A percentile compares a stretch with the other conserved stretches of the same genome.
These are phyloP conservation scores for Haplosporangium gracile DNA, from an alignment of 192 early-diverging fungal species.

Conservation along the genomic window DNA sequence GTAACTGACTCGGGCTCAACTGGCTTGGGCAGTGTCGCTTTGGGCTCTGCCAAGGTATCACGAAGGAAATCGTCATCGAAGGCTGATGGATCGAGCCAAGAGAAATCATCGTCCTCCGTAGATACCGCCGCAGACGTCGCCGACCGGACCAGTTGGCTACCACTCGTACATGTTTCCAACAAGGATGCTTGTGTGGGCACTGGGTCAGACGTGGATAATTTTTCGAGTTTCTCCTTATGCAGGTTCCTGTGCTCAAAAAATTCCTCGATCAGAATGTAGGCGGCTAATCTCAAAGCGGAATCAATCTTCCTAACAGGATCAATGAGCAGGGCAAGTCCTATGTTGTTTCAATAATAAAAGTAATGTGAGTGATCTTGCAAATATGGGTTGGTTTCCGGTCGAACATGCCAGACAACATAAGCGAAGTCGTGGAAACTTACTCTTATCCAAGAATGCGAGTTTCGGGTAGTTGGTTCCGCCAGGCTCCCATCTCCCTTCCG, in stretches of 20 bases:
- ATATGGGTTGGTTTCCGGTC: neutral
- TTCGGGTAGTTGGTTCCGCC: neutral
- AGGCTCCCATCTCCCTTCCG: neutral
- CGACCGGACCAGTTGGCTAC: neutral
- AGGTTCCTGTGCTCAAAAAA: constrained; percentile 22
- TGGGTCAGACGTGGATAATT: neutral
- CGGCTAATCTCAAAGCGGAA: constrained; percentile 17
- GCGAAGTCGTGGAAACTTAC: constrained; percentile 10
- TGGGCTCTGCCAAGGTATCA: neutral
- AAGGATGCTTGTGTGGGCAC: neutral
- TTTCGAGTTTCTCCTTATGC: neutral
- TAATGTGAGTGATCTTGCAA: neutral
- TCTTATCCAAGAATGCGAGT: constrained; percentile 24
- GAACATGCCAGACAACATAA: neutral
- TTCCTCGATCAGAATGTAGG: constrained; percentile 8
- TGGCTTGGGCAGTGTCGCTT: neutral
- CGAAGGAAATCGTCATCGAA: constrained; percentile 16
- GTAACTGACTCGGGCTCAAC: too few species aligned
- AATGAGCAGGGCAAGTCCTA: constrained; percentile 37
- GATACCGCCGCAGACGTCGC: neutral
- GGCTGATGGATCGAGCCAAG: constrained; percentile 32
- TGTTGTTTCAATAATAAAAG: neutral
- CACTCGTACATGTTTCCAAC: neutral
- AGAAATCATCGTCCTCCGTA: constrained; percentile 19
- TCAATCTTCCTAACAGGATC: neutral